Base-by-base conservation (phyloP, 179 eudicot species). In the Beta lomatogona region DNA sequence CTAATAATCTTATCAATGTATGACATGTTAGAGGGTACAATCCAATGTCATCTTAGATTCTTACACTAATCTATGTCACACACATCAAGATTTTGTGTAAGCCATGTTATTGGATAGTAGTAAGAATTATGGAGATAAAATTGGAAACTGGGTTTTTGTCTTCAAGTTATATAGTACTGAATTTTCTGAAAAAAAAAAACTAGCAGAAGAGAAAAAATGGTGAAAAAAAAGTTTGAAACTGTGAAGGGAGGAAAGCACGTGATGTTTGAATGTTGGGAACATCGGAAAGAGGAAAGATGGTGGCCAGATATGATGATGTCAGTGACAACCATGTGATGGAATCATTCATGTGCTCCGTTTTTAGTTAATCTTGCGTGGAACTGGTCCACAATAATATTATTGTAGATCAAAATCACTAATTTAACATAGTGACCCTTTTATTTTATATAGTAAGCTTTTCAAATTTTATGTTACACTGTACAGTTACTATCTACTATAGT, bases 221-320 rank as follows among this genome's bases (percentile, higher is more conserved):
- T 15, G 21, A 55, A 31, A 54, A 36, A 44, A 60, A 14, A 21
- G 4, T 16, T 54, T 71, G 50, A 68, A 50, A 19, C 36, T 3
- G 50, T 16, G 46, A 36, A 63, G 59, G 80, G 55, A 16, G 70
- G 70, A 46, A 78, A 60, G 80, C 91, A 87, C 88, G 93, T 89
- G 91, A 86, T 87, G 91, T 90, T 89, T 89, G 90, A 88, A 85
- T 89, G 86, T 85, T 90, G 85, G 91, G 86, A 82, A 85, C 91
- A 90, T 86, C 52, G 87, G 77, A 84, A 87, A 87, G 90, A 59
- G 91, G 83, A 68, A 83, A 71, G 74, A 80, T 88, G 82, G 89
- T 88, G 88, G 88, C 86, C 86, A 85, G 84, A 86, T 88, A 88
- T 88, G 88, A 84, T 86, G 89, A 85, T 88, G 90, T 86, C 88